Conservation (phyloP, 2,329 filamentous ascomycete genomes). For the Penicillium digitatum region DNA sequence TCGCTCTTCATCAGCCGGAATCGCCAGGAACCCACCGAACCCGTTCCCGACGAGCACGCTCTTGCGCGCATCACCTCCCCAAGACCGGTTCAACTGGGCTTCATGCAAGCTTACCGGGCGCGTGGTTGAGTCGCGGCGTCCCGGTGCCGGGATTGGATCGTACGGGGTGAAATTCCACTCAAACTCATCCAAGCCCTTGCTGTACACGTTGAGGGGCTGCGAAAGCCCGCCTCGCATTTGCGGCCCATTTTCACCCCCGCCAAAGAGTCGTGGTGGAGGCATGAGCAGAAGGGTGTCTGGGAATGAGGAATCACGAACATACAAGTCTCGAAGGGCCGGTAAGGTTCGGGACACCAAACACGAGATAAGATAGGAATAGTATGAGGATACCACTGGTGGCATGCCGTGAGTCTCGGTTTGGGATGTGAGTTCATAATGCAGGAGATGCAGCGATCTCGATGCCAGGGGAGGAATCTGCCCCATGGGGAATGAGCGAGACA, state of each 20-base stretch:
- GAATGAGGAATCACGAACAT: constrained; percentile 80
- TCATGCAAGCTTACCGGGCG: constrained; percentile 48
- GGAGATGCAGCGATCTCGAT: constrained; percentile 64
- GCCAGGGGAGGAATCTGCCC: constrained; percentile 59
- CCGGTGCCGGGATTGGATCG: constrained; percentile 43
- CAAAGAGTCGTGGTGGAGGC: constrained; percentile 58
- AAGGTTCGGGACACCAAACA: constrained; percentile 74
- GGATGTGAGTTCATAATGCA: constrained; percentile 77
- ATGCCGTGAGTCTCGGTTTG: constrained; percentile 55
- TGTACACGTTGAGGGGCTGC: constrained; percentile 60
- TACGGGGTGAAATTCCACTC: constrained; percentile 66
- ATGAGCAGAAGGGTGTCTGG: constrained; percentile 72
- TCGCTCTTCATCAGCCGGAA: constrained; percentile 52
- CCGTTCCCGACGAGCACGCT: constrained; percentile 65
- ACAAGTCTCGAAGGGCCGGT: constrained; percentile 69
- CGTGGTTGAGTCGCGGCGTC: constrained; percentile 37
- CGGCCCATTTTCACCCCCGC: constrained; percentile 31
- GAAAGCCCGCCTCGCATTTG: constrained; percentile 40
- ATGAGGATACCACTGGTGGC: constrained; percentile 53
- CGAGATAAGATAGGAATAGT: constrained; percentile 82
- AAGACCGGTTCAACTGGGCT: constrained; percentile 50
- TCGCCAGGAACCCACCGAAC: constrained; percentile 62
- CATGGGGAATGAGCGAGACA: constrained; percentile 55
- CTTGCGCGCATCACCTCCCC: constrained; percentile 58
- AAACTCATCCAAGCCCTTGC: constrained; percentile 62